phyloP scores from a whole-genome alignment of 345 rosid genomes.

The Citropsis articulata region DNA sequence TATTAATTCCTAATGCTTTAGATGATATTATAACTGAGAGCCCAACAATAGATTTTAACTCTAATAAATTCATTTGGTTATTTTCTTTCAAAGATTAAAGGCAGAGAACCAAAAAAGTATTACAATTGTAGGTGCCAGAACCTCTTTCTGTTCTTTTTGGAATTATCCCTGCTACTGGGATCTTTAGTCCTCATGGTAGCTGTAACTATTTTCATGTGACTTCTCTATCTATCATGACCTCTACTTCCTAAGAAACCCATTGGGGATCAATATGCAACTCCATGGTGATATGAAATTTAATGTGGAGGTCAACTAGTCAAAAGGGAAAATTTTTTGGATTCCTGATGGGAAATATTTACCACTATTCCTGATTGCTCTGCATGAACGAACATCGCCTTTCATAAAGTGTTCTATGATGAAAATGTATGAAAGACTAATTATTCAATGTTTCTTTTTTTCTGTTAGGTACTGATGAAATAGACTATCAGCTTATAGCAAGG shows the following conservation, averaged over 20 bases:
- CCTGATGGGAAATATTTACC: not conserved
- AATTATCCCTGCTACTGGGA: not conserved
- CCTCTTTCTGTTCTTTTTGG: not conserved
- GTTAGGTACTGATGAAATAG: constrained; percentile 42
- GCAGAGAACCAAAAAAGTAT: not conserved
- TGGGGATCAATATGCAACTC: not conserved
- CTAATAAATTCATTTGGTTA: not conserved
- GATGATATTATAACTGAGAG: not conserved
- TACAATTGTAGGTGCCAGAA: not conserved
- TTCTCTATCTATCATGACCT: not conserved
- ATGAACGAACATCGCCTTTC: not conserved
- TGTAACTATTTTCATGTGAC: not conserved
- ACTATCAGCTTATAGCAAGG: constrained; percentile 57
- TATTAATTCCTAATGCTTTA: not conserved
- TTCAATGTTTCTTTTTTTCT: not conserved
- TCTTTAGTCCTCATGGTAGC: not conserved
- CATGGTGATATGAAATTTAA: not conserved
- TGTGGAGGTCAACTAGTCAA: not conserved
- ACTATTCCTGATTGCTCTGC: not conserved
- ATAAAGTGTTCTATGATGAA: not conserved
- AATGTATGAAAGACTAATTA: not conserved
- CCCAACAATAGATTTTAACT: not conserved
- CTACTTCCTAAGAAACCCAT: not conserved
- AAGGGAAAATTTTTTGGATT: not conserved
- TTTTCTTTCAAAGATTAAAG: not conserved